phyloP scores from a whole-genome alignment of 768 basidiomycete genomes.

The Coprinopsis cinerea region DNA sequence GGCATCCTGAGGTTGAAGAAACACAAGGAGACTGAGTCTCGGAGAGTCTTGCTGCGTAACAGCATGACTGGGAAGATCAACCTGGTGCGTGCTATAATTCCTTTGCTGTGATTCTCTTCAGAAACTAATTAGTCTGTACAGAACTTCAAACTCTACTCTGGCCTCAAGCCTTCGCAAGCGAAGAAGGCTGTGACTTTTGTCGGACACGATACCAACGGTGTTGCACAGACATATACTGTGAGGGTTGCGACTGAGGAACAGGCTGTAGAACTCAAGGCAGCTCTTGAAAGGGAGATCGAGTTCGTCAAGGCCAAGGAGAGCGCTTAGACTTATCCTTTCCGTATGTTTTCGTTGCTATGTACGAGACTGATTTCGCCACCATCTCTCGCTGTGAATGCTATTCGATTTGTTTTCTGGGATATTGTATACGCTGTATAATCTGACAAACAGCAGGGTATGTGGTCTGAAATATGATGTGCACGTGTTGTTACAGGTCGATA shows the following conservation, averaged over 20 bases:
- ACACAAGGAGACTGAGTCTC: constrained; percentile 53
- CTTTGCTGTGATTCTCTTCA: background rate
- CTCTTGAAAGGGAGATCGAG: constrained; percentile 57
- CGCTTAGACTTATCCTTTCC: too few species aligned
- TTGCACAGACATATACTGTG: constrained; percentile 55
- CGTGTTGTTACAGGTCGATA: too few species aligned
- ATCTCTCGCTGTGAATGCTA: too few species aligned
- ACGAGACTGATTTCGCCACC: too few species aligned
- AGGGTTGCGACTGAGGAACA: constrained; percentile 55
- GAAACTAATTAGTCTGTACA: constrained; percentile 21
- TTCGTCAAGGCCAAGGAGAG: constrained; percentile 35
- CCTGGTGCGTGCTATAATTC: constrained; percentile 43
- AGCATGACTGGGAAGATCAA: constrained; percentile 70
- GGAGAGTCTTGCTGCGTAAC: constrained; percentile 66
- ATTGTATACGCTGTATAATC: too few species aligned
- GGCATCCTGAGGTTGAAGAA: constrained; percentile 70
- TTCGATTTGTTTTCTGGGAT: too few species aligned
- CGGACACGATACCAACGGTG: constrained; percentile 60
- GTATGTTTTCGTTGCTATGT: too few species aligned
- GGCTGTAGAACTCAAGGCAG: constrained; percentile 50
- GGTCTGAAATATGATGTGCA: too few species aligned
- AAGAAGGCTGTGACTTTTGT: constrained; percentile 59
- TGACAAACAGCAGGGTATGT: too few species aligned
- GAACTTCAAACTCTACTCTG: constrained; percentile 69
- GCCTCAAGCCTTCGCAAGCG: constrained; percentile 45